Evolutionary conservation across 2,329 filamentous ascomycete genomes (phyloP), one percentile per base, ranked within the genome.

Genomic region (Aspergillus latus): DNA sequence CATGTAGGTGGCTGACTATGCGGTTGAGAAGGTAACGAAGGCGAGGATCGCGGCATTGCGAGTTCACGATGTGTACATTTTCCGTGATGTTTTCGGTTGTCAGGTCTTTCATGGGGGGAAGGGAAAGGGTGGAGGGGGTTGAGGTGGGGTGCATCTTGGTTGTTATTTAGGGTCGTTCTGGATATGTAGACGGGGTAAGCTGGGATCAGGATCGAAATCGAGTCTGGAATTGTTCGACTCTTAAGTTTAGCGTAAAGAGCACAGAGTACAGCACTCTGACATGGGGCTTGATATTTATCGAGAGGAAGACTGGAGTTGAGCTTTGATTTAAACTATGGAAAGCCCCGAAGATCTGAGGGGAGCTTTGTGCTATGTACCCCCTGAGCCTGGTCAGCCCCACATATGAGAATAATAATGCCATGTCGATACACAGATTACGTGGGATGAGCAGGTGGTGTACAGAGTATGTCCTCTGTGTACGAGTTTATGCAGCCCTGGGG

Each of bases 1-100:
- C 88, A 73, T 94, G 90, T 1, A 93, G 76, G 73, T 93, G 89
- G 8, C 84, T 83, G 47, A 92, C 88, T 11, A 92, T 80, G 16
- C 88, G 81, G 64, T 88, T 84, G 69, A 93, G 82, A 45, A 94
- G 72, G 70, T 89, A 92, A 60, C 84, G 87, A 58, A 90, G 76
- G 15, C 90, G 83, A 15, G 81, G 77, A 65, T 91, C 80, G 9
- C 78, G 69, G 65, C 84, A 84, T 76, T 87, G 83, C 6, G 87
- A 87, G 75, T 93, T 93, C 72, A 92, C 90, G 37, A 81, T 78
- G 67, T 88, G 81, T 28, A 88, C 86, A 67, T 92, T 91, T 49
- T 88, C 83, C 50, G 89, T 92, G 72, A 92, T 92, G 72, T 92
- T 92, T 68, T 90, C 87, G 62, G 88, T 87, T 1, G 86, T 91